Conservation (phyloP, 192 early-diverging fungal species). For the Coemansia sp. region DNA sequence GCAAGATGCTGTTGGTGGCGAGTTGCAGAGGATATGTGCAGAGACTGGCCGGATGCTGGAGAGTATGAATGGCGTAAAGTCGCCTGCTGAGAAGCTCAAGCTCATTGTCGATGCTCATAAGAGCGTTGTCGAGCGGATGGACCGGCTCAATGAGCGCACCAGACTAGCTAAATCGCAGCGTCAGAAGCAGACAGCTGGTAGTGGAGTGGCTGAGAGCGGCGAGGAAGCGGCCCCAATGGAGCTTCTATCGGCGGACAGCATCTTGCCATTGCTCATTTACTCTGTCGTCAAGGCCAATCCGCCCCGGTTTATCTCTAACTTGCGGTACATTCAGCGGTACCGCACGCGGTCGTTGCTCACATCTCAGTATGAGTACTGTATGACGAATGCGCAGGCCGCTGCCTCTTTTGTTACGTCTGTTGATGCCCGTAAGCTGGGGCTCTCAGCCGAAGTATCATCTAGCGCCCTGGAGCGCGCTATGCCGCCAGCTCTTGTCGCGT, state of each 20-base stretch:
- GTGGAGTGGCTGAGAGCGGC: neutral
- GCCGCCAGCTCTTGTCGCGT: slow-evolving; percentile 24
- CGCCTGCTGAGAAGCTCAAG: slow-evolving; percentile 54
- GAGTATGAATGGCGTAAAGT: slow-evolving; percentile 29
- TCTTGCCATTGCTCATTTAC: slow-evolving; percentile 71
- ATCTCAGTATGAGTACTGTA: slow-evolving; percentile 52
- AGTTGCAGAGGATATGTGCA: slow-evolving; percentile 31
- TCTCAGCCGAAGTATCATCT: slow-evolving; percentile 34
- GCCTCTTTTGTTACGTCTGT: slow-evolving; percentile 46
- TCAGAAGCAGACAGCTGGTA: neutral
- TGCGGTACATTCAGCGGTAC: slow-evolving; percentile 60
- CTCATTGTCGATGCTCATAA: slow-evolving; percentile 51
- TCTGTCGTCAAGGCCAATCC: slow-evolving; percentile 71
- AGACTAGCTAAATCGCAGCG: neutral
- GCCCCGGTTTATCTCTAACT: slow-evolving; percentile 67
- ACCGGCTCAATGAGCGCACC: slow-evolving; percentile 25
- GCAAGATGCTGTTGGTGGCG: slow-evolving; percentile 1
- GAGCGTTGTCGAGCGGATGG: slow-evolving; percentile 44
- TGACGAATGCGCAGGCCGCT: slow-evolving; percentile 51
- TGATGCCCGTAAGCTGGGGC: slow-evolving; percentile 44
- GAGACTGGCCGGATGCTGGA: slow-evolving; percentile 36
- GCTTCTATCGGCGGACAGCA: slow-evolving; percentile 60
- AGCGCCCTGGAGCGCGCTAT: slow-evolving; percentile 25
- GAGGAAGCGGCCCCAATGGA: neutral
- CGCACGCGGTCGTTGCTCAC: slow-evolving; percentile 42